Conservation (phyloP, 345 rosid species). For the Boechera retrofracta region DNA sequence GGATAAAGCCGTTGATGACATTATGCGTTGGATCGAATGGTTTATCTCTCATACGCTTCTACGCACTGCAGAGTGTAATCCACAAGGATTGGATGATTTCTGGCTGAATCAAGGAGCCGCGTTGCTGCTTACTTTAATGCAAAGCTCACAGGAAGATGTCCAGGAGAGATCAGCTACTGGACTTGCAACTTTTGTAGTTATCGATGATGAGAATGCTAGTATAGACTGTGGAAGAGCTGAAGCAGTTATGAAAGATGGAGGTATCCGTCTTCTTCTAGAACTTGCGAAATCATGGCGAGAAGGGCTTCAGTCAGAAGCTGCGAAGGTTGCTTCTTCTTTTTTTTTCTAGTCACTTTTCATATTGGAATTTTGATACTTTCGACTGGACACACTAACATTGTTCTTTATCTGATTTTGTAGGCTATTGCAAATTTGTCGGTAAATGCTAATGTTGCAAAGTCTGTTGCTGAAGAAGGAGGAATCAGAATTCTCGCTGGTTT, state of each 20-base stretch:
- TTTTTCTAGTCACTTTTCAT: background rate
- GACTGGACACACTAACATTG: constrained; percentile 13
- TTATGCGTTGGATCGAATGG: constrained; percentile 82
- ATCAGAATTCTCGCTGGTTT: constrained; percentile 65
- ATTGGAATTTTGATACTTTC: background rate
- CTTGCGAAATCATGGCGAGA: constrained; percentile 90
- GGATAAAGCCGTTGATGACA: constrained; percentile 57
- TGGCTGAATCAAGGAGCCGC: constrained; percentile 89
- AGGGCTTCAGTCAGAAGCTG: constrained; percentile 89
- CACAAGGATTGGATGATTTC: constrained; percentile 70
- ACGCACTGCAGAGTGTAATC: constrained; percentile 73
- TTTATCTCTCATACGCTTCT: constrained; percentile 72
- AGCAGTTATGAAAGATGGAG: constrained; percentile 83
- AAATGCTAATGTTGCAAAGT: constrained; percentile 78
- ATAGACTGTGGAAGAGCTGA: constrained; percentile 86
- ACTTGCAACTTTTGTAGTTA: constrained; percentile 83
- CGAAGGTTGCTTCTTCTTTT: constrained; percentile 55
- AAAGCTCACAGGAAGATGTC: constrained; percentile 83
- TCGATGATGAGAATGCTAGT: constrained; percentile 83
- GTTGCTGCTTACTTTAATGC: constrained; percentile 72
- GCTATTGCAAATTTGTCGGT: constrained; percentile 91
- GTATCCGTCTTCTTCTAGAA: constrained; percentile 69
- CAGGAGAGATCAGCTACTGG: constrained; percentile 95
- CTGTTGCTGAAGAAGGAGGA: constrained; percentile 88
- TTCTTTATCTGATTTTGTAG: constrained; percentile 44